Conservation (phyloP, 2,329 filamentous ascomycete genomes). For the Trichoderma sp. region DNA sequence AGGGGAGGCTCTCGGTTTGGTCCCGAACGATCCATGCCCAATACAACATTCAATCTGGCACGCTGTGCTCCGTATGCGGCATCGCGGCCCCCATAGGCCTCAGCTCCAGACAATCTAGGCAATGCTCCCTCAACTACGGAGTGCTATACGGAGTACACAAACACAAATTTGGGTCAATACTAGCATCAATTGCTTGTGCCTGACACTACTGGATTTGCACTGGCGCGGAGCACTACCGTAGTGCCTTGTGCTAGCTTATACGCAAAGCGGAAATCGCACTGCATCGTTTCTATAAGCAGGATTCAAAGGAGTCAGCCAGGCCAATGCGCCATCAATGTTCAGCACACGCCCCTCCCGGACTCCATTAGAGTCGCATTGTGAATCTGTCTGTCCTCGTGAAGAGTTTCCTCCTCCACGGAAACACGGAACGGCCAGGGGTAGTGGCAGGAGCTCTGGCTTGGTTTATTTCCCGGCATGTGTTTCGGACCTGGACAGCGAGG, state of each 20-base stretch:
- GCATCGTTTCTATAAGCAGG: neutral
- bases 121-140: neutral
- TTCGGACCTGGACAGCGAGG: neutral
- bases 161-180: neutral
- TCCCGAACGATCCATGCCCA: neutral
- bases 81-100: neutral
- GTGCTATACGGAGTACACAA: neutral
- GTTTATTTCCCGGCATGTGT: neutral
- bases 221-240: neutral
- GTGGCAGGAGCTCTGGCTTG: neutral
- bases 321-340: neutral
- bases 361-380: neutral
- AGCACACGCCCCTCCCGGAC: slow-evolving; percentile 1
- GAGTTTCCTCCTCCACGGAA: neutral
- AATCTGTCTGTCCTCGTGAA: neutral
- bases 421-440: neutral
- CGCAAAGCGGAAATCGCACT: neutral
- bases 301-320: neutral
- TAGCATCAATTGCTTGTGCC: neutral
- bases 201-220: neutral
- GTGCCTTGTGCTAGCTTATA: neutral
- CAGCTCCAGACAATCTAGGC: neutral
- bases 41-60: slow-evolving; percentile 10
- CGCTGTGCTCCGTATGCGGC: neutral
- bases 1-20: neutral